Evolutionary conservation across 2,329 filamentous ascomycete species (phyloP), one percentile per base, ranked within the genome.

Genomic region (Herpotrichia juniperi): DNA sequence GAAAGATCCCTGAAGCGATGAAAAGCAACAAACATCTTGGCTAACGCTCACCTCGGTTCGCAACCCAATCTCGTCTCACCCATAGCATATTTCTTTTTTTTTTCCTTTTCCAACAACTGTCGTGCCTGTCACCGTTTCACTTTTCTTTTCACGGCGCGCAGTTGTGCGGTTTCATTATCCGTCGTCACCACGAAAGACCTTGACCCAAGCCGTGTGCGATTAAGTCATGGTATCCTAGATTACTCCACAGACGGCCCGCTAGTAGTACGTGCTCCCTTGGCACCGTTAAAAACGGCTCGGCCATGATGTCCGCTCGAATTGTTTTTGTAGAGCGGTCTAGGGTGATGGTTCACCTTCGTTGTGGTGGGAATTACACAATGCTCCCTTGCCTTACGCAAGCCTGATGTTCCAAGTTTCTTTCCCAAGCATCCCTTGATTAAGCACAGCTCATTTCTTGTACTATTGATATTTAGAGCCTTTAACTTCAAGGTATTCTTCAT

Each of bases 121-220:
- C 42, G 26, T 44, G 42, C 26, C 16, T 10, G 22, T 44, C 24
- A 44, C 25, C n/a, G 42, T 44, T 44, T 44, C 42, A 44, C 19
- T 16, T 44, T 44, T 31, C 42, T 44, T 44, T 31, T 44, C 9
- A 22, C 21, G 37, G 7, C 14, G 37, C 21, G 26, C 26, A 7
- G 34, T 7, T 19, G 34, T 14, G 16, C 34, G 7, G 16, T 37
- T 19, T 37, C n/a, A 17, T 34, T 17, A 19, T 37, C 11, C 34
- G 16, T 37, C 21, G 5, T 19, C n/a, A 3, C 4, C 11, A 37
- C 8, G 4, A 17, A 37, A 7, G 17, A 3, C 34, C 34, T 37
- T 14, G 31, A 34, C 7, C 7, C 7, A 12, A 14, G 31, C 12
- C 31, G n/a, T n/a, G n/a, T n/a, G n/a, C n/a, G n/a, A n/a, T n/a